Evolutionary conservation across 805 yeast species (phyloP).

Genomic region (Saccharomycopsis javanensis): DNA sequence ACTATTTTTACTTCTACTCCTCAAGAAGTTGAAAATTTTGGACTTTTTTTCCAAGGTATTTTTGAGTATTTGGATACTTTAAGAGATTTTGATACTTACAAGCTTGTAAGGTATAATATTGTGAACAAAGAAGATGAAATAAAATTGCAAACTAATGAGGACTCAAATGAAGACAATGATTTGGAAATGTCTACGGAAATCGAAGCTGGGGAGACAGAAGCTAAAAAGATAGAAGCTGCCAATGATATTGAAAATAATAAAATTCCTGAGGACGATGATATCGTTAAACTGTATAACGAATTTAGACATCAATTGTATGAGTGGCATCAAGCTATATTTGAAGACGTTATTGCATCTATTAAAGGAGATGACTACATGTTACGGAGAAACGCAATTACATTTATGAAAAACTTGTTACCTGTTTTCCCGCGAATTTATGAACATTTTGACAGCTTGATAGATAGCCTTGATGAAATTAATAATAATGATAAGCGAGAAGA

Average conservation of each 20-base stretch:
- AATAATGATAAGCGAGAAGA: conserved; percentile 63
- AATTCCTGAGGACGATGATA: conserved; percentile 18
- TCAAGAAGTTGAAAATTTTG: conserved; percentile 72
- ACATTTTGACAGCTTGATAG: conserved; percentile 47
- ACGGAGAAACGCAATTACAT: conserved; percentile 68
- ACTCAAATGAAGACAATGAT: neutral
- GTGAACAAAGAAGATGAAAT: neutral
- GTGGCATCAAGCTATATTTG: conserved; percentile 46
- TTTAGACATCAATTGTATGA: conserved; percentile 28
- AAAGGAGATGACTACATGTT: conserved; percentile 58
- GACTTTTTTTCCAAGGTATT: conserved; percentile 56
- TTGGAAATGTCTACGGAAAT: neutral
- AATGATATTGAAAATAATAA: conserved; percentile 20
- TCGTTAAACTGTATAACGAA: conserved; percentile 1
- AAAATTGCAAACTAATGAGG: neutral
- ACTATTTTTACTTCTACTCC: conserved; percentile 64
- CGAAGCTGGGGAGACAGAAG: neutral
- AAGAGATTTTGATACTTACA: conserved; percentile 27
- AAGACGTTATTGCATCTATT: conserved; percentile 35
- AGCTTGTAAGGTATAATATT: conserved; percentile 19
- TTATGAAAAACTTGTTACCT: conserved; percentile 54
- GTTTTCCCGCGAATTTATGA: conserved; percentile 60
- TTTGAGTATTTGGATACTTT: conserved; percentile 37
- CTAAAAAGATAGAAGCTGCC: neutral
- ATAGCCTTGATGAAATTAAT: conserved; percentile 39